Base-by-base conservation (phyloP, 495 filamentous ascomycete species). In the Cercophora sp. region DNA sequence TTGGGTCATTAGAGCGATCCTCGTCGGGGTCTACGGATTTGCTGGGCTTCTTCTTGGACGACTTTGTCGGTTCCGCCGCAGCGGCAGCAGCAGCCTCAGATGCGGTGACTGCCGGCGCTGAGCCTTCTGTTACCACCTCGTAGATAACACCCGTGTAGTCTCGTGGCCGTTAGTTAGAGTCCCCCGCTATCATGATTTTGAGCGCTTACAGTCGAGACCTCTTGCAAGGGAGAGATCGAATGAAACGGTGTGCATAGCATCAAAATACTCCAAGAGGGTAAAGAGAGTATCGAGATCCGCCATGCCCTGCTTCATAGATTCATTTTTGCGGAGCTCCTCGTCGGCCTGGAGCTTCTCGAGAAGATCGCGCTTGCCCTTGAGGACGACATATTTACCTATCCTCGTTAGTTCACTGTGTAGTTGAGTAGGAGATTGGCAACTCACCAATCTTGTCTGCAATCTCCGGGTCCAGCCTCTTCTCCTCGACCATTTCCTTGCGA, bases 131-230 rank as follows among this genome's bases (percentile, higher is more conserved):
- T 19, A 74, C 65, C 24, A 96, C 84, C 66, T 96, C 92, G 73
- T 87, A 96, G 67, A 97, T 96, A 43, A 96, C 76, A 37, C 90
- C 89, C 2, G 92, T 96, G 70, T 96, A 96, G 70, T 96, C 48
- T 51, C n/a, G 11, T 29, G 3, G 9, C 2, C 25, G 9, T 49
- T 3, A 49, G 47, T 24, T 18, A 37, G 3, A 1, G 11, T 19
- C 18, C n/a, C n/a, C n/a, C n/a, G n/a, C n/a, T n/a, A n/a, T n/a
- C n/a, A n/a, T n/a, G n/a, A n/a, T n/a, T 20, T 20, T 41, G 13
- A 9, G 8, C 18, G 15, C 35, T 13, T 32, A 32, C 29, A 32
- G n/a, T 16, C 18, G 18, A n/a, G 18, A 51, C 48, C 48, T 56
- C 90, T 83, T 15, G 90, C 90, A 34, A 96, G 79, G 19, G 81